Base-by-base conservation (phyloP, 164 flowering plant species). In the Nelumbo lutea region DNA sequence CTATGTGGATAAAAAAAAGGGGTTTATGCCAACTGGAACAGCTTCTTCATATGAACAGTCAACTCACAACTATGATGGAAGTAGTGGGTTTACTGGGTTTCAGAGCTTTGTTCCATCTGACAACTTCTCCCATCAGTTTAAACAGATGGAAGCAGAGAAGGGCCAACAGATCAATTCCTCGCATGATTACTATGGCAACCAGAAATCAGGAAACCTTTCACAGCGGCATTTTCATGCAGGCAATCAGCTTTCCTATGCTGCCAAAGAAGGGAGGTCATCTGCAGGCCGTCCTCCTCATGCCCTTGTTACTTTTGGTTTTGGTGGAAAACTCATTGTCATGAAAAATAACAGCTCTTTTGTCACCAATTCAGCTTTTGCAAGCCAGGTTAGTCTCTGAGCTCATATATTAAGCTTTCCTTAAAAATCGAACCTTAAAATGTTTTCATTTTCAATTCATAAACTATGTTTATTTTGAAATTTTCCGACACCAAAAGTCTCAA, bases 201-300 rank as follows among this genome's bases (percentile, higher is more conserved):
- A 84, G 68, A 77, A 80, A 15, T 14, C 76, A 27, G 68, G 55
- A 44, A 67, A 45, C 67, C 69, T 65, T 42, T 42, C 82, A 5
- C 83, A 80, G 65, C 83, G 79, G 48, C 58, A 77, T 39, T 48
- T 77, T 62, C 89, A 83, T 61, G 65, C 68, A 57, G 75, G 67
- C 47, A 69, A 77, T 59, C 79, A 80, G 59, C 67, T 69, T 47
- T 75, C 88, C 46, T 68, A 73, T 75, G 78, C 74, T 67, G 64
- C 82, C 6, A 72, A 63, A 66, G 70, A 58, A 3, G 90, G 81
- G 70, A 83, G 90, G 62, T 84, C 93, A 70, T 82, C 91, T 47
- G 91, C 87, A 41, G 86, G 87, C 39, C 90, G 91, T 60, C 96
- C 96, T 70, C 82, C 87, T 4, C 93, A 88, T 84, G 89, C 96